Evolutionary conservation across 2,329 filamentous ascomycete genomes (phyloP).

Genomic region (Pseudocercospora pini-densiflorae): DNA sequence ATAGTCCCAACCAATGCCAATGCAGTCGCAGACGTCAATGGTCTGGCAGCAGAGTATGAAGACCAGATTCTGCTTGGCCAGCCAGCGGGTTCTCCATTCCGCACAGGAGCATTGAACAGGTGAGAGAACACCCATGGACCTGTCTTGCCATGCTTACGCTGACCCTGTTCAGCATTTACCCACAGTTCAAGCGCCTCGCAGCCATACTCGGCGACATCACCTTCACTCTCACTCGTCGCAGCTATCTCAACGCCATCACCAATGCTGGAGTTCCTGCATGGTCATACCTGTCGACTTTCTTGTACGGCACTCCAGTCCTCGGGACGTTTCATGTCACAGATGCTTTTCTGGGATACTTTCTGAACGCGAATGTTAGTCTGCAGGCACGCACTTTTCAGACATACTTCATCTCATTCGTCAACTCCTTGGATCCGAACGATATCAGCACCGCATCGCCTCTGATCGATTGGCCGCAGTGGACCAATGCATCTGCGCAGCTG

Average conservation of each 20-base stretch:
- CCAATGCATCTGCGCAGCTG: constrained; percentile 48
- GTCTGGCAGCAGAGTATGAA: constrained; percentile 66
- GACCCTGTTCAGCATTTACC: constrained; percentile 60
- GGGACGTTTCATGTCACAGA: constrained; percentile 70
- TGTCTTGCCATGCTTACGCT: background rate
- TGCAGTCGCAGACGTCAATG: constrained; percentile 46
- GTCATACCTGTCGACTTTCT: constrained; percentile 76
- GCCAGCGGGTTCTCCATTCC: constrained; percentile 72
- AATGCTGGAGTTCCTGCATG: constrained; percentile 64
- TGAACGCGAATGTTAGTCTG: background rate
- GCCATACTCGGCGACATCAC: constrained; percentile 74
- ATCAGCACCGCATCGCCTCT: constrained; percentile 42
- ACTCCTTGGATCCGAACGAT: constrained; percentile 71
- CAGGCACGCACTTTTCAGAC: constrained; percentile 53
- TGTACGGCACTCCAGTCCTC: constrained; percentile 71
- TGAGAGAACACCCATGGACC: background rate
- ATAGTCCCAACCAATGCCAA: constrained; percentile 46
- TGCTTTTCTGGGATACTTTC: background rate
- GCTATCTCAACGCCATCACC: constrained; percentile 66
- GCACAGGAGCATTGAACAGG: constrained; percentile 67
- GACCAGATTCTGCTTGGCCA: constrained; percentile 46
- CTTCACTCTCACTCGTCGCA: constrained; percentile 73
- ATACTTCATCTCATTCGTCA: constrained; percentile 76
- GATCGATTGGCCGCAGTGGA: constrained; percentile 62
- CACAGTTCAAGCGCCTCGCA: constrained; percentile 76